Evolutionary conservation across 2,329 filamentous ascomycete genomes (phyloP).

Genomic region (Dactylellina cionopaga): DNA sequence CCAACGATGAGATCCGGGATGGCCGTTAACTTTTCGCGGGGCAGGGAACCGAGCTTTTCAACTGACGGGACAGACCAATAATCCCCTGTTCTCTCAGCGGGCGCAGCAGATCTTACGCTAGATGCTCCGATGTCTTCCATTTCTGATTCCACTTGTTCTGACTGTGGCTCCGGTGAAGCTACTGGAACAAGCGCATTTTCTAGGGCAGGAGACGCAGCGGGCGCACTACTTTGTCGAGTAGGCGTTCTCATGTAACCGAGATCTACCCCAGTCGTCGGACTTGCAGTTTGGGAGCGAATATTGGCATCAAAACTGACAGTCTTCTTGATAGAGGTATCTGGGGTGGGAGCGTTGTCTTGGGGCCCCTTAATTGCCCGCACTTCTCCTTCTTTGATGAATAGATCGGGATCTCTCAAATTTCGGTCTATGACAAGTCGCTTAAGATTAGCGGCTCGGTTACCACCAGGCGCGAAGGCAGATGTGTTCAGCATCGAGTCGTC

Average conservation of each 20-base stretch:
- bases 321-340: slow-evolving; percentile 52
- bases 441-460: slow-evolving; percentile 68
- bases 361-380: slow-evolving; percentile 65
- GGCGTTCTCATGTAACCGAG: slow-evolving; percentile 51
- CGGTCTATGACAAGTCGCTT: slow-evolving; percentile 95
- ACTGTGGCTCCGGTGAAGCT: slow-evolving; percentile 66
- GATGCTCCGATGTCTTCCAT: slow-evolving; percentile 52
- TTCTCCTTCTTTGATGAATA: slow-evolving; percentile 60
- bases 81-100: slow-evolving; percentile 70
- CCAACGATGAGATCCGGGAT: slow-evolving; percentile 82
- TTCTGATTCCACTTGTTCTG: slow-evolving; percentile 62
- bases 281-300: slow-evolving; percentile 38
- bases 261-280: slow-evolving; percentile 32
- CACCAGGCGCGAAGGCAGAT: slow-evolving; percentile 57
- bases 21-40: slow-evolving; percentile 78
- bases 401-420: slow-evolving; percentile 73
- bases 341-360: slow-evolving; percentile 58
- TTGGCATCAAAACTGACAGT: slow-evolving; percentile 41
- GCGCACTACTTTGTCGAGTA: slow-evolving; percentile 24
- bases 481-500: slow-evolving; percentile 58
- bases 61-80: slow-evolving; percentile 88
- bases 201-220: slow-evolving; percentile 22
- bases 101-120: slow-evolving; percentile 37
- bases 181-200: slow-evolving; percentile 65
- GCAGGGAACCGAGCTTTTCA: slow-evolving; percentile 81